Percentiles rank a stretch among this genome's conserved stretches.
Evolutionary conservation across 2,329 filamentous ascomycete genomes (phyloP).

Genomic region (Pseudogymnoascus sp.): DNA sequence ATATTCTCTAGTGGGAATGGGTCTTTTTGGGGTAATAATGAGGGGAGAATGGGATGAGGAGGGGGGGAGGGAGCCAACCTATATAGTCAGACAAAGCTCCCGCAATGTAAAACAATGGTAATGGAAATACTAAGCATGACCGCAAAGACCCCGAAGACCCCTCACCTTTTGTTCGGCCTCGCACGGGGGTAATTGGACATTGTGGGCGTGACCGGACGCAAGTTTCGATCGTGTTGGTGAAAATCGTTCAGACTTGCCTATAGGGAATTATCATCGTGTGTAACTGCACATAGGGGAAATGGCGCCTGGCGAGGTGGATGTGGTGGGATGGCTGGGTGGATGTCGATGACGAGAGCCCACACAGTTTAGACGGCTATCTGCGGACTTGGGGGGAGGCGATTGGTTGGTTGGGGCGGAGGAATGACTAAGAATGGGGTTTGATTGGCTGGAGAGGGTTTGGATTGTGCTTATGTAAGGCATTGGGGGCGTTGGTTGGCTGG

Average conservation of each 20-base stretch:
- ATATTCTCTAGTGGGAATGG: neutral
- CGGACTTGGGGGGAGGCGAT: neutral
- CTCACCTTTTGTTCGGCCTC: neutral
- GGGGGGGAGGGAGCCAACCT: neutral
- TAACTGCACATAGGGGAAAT: slow-evolving; percentile 18
- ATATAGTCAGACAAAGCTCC: slow-evolving; percentile 3
- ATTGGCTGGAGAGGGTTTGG: neutral
- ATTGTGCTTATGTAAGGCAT: neutral
- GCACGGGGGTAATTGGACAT: neutral
- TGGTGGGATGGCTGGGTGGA: slow-evolving; percentile 7
- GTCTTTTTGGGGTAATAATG: slow-evolving; percentile 4
- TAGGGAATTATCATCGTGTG: slow-evolving; percentile 18
- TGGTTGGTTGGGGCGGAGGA: neutral
- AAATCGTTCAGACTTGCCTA: slow-evolving; percentile 19
- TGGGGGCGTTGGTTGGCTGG: neutral
- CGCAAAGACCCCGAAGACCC: neutral
- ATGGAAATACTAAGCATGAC: slow-evolving; percentile 5
- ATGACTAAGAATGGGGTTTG: slow-evolving; percentile 13
- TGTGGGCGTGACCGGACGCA: slow-evolving; percentile 3
- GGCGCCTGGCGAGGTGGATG: neutral
- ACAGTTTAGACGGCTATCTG: neutral
- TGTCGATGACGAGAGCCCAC: neutral
- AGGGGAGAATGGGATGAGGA: neutral
- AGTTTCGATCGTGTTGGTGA: neutral
- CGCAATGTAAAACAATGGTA: slow-evolving; percentile 4